Evolutionary conservation across 1,139 yeast species (phyloP), one percentile per base, ranked within the genome.

Genomic region (Magnusiomyces fungicola): DNA sequence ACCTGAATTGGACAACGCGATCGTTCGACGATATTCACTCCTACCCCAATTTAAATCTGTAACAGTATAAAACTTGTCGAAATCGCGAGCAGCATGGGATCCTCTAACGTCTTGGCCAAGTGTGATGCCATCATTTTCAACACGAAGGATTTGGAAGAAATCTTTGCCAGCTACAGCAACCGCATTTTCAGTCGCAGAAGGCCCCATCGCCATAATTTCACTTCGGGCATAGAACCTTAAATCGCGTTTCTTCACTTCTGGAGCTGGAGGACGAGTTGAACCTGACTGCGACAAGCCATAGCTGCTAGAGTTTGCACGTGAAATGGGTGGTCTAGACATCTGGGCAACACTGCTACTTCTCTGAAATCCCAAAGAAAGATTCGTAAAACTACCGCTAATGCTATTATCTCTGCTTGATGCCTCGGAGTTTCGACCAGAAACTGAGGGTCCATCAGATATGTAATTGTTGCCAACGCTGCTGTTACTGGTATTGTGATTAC

Each of bases 1-100:
- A 6, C 61, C 61, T 3, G 65, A 55, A 3, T 61, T 63, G 5
- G 66, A 56, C 32, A 65, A 48, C 1, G 67, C 68, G n/a, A 64
- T 52, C 33, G 55, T 54, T 33, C 55, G 54, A 25, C 55, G 50
- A 40, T 51, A 59, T 19, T 54, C 55, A 19, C 46, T 49, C 4
- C 53, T 50, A 9, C 72, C 72, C 73, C 73, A 69, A 43, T 64
- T 61, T 40, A 69, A 56, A 16, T 66, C 62, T 0, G 69, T 63
- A 2, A 67, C 69, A n/a, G 62, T 55, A 46, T 59, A 60, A 19
- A 61, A 54, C 41, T 63, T 63, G 36, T 63, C 65, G 44, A 60
- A 59, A 32, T 60, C 64, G 22, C 46, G 30, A 25, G 25, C 19
- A 9, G 56, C 58, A 53, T 52, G 50, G 58, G 39, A 49, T 52